These are phyloP conservation scores for Sclerotinia minor DNA, from an alignment of 2,329 filamentous ascomycete genomes.

Conservation along the genomic window DNA sequence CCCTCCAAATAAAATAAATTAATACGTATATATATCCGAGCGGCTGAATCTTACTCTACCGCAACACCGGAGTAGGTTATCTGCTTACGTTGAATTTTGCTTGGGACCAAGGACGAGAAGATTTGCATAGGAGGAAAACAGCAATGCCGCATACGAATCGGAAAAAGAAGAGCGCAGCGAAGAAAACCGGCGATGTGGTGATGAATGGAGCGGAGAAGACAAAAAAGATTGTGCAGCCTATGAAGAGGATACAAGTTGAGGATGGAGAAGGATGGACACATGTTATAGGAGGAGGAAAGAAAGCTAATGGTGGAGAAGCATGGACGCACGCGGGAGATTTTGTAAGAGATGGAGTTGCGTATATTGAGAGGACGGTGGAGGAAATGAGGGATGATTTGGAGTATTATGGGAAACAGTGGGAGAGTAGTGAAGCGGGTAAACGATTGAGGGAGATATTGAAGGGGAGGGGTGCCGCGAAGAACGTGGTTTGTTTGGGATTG, in stretches of 20 bases:
- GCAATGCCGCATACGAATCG: slow-evolving; percentile 38
- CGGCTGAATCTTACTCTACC: slow-evolving; percentile 5
- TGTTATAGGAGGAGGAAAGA: slow-evolving; percentile 34
- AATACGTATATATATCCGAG: not conserved
- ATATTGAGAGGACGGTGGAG: slow-evolving; percentile 37
- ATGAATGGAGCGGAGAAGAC: slow-evolving; percentile 6
- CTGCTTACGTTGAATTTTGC: slow-evolving; percentile 12
- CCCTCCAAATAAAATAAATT: not conserved
- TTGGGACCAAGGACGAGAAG: not conserved
- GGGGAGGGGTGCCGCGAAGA: slow-evolving; percentile 28
- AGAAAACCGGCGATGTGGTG: not conserved
- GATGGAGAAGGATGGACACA: slow-evolving; percentile 43
- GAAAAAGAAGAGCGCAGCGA: slow-evolving; percentile 32
- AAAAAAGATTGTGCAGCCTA: slow-evolving; percentile 32
- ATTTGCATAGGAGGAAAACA: not conserved
- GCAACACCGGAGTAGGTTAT: not conserved
- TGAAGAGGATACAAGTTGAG: slow-evolving; percentile 38
- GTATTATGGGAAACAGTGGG: slow-evolving; percentile 37
- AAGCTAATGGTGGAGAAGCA: slow-evolving; percentile 19
- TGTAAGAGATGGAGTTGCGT: slow-evolving; percentile 34
- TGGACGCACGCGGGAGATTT: slow-evolving; percentile 38
- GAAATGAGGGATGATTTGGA: slow-evolving; percentile 37
- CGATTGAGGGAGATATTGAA: slow-evolving; percentile 29
- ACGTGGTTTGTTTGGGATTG: slow-evolving; percentile 39
- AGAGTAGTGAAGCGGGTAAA: slow-evolving; percentile 30